Evolutionary conservation across 2,329 filamentous ascomycete species (phyloP).

Genomic region (Aspergillus phoenicis): DNA sequence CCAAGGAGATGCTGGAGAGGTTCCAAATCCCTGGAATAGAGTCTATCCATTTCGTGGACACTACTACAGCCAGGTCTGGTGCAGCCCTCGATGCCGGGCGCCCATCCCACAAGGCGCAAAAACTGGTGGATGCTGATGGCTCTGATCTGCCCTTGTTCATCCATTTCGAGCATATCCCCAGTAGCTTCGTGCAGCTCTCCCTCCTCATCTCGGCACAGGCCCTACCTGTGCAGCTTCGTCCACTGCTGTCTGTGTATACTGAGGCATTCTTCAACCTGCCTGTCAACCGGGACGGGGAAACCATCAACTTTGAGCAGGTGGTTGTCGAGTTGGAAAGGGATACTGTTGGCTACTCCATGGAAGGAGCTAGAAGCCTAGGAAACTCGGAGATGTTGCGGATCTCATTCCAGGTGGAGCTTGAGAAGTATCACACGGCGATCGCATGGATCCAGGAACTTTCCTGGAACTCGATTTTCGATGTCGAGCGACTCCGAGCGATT

Average conservation of each 20-base stretch:
- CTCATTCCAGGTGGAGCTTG: slow-evolving; percentile 80
- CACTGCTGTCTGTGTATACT: slow-evolving; percentile 78
- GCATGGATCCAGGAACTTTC: slow-evolving; percentile 84
- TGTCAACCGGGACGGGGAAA: slow-evolving; percentile 72
- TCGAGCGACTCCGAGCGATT: slow-evolving; percentile 62
- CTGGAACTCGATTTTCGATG: slow-evolving; percentile 86
- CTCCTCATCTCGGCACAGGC: slow-evolving; percentile 77
- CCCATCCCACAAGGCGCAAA: slow-evolving; percentile 70
- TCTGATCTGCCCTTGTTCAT: slow-evolving; percentile 75
- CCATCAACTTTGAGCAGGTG: slow-evolving; percentile 85
- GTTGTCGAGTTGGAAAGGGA: slow-evolving; percentile 89
- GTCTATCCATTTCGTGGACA: slow-evolving; percentile 93
- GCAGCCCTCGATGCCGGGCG: slow-evolving; percentile 71
- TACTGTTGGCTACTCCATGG: slow-evolving; percentile 80
- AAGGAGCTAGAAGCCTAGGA: slow-evolving; percentile 67
- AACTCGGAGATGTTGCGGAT: slow-evolving; percentile 82
- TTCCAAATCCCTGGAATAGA: slow-evolving; percentile 84
- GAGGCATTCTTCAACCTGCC: slow-evolving; percentile 96
- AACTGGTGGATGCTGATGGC: slow-evolving; percentile 70
- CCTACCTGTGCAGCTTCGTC: slow-evolving; percentile 79
- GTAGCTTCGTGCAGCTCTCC: slow-evolving; percentile 86
- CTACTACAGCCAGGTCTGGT: slow-evolving; percentile 80
- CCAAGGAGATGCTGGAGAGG: slow-evolving; percentile 73
- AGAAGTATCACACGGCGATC: slow-evolving; percentile 82
- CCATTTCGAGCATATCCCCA: slow-evolving; percentile 94